Evolutionary conservation across 2,329 filamentous ascomycete genomes (phyloP).

Genomic region (Alternaria brassicae): DNA sequence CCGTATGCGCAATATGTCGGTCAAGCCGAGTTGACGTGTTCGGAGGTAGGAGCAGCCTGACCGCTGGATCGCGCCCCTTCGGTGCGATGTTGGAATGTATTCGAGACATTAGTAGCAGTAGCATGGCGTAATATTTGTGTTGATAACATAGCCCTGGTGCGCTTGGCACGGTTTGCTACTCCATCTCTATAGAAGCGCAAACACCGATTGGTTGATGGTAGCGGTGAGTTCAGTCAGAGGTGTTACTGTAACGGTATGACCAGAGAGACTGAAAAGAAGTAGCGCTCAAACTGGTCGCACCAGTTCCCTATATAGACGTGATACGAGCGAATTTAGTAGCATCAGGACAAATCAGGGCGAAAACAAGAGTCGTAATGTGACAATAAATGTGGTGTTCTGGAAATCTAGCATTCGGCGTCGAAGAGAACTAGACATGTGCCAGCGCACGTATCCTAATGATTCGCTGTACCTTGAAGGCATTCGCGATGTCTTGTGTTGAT

Average conservation of each 20-base stretch:
- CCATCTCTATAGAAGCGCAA: background rate
- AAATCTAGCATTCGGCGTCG: background rate
- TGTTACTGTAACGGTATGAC: slow-evolving; percentile 27
- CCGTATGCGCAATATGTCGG: slow-evolving; percentile 7
- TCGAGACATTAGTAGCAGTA: slow-evolving; percentile 4
- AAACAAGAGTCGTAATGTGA: background rate
- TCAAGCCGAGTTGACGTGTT: slow-evolving; percentile 20
- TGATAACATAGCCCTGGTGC: slow-evolving; percentile 1
- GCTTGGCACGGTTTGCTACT: slow-evolving; percentile 15
- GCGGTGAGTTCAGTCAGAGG: slow-evolving; percentile 19
- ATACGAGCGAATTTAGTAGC: slow-evolving; percentile 1
- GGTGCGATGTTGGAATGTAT: slow-evolving; percentile 10
- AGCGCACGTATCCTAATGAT: too few relatives aligned
- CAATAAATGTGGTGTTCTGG: slow-evolving; percentile 3
- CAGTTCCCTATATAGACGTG: background rate
- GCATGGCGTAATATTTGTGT: slow-evolving; percentile 12
- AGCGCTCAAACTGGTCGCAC: slow-evolving; percentile 9
- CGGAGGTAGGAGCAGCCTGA: slow-evolving; percentile 4
- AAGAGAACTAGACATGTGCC: background rate
- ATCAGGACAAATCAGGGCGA: background rate
- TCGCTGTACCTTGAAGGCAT: background rate
- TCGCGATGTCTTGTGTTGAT: background rate
- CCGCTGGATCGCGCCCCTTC: slow-evolving; percentile 7
- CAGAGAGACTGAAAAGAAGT: slow-evolving; percentile 2
- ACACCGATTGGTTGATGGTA: slow-evolving; percentile 9